Evolutionary conservation across 805 yeast genomes (phyloP).

Genomic region (Saturnispora saitoi): DNA sequence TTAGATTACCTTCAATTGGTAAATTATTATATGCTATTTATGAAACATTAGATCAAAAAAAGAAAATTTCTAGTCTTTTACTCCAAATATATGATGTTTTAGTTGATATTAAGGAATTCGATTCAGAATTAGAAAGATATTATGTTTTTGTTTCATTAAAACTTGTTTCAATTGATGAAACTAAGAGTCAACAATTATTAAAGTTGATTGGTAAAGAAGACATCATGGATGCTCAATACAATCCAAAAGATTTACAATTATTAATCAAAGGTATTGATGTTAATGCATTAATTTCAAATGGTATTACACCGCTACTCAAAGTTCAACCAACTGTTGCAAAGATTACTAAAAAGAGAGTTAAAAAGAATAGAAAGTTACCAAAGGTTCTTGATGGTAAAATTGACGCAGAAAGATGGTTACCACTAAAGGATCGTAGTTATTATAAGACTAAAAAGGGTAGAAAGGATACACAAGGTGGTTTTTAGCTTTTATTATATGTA

Average conservation of each 20-base stretch:
- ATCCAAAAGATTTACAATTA: conserved; percentile 18
- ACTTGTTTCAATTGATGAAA: conserved; percentile 29
- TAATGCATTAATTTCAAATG: conserved; percentile 23
- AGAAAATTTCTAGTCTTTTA: conserved; percentile 28
- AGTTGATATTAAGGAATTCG: conserved; percentile 8
- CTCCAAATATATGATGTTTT: conserved; percentile 21
- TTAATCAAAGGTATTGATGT: conserved; percentile 27
- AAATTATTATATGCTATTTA: conserved; percentile 43
- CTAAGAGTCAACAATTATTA: conserved; percentile 27
- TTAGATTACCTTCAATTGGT: conserved; percentile 38
- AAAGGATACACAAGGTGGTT: conserved; percentile 57
- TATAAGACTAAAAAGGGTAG: conserved; percentile 73
- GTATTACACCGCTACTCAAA: conserved; percentile 21
- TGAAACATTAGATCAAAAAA: conserved; percentile 35
- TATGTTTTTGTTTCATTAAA: conserved; percentile 30
- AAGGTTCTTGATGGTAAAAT: conserved; percentile 24
- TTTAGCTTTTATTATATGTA: conserved; percentile 9
- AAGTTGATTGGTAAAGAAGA: conserved; percentile 14
- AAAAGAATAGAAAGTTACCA: conserved; percentile 23
- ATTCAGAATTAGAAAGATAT: conserved; percentile 10
- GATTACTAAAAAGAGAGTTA: conserved; percentile 3
- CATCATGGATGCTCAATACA: conserved; percentile 13
- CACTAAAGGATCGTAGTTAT: conserved; percentile 74
- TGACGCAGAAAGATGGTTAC: conserved; percentile 86
- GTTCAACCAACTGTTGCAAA: conserved; percentile 10